Base-by-base conservation (phyloP, 441 rosid species). In the Brassica hybrid region DNA sequence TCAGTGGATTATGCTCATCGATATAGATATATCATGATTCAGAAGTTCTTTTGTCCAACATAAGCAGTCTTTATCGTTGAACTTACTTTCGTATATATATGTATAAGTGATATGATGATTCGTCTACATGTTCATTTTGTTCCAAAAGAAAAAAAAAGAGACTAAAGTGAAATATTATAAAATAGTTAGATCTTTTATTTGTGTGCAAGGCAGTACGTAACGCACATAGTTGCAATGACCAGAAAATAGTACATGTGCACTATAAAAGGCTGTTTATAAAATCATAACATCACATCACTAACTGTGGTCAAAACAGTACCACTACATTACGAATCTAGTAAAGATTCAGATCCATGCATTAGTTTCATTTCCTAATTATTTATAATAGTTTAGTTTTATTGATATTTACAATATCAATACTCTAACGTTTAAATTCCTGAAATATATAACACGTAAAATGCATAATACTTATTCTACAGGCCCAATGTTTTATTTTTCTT, bases 221-320 rank as follows among this genome's bases (percentile, higher is more conserved):
- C 63, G 65, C 43, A 67, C 68, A 78, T 73, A 74, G 75, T 79
- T 34, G 72, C 75, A 69, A 64, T 56, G 75, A 79, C 67, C 66
- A 58, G 36, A 58, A 58, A 70, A 79, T 70, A 79, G 82, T 79
- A 70, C 68, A 57, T 64, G 76, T 70, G 63, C 72, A 74, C 67
- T 75, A 54, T 54, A 66, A 75, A 79, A 79, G 68, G 79, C 79
- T 75, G 72, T 70, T 75, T 45, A 58, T 45, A 57, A 69, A 70
- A 79, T 79, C 69, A 79, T 69, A 79, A 74, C 79, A 79, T 79
- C 82, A 74, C 82, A 74, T 69, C 82, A 69, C 75, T 58, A 12
- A 57, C 76, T 75, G 18, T 75, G 61, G 76, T 69, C 72, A 70
- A 64, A 74, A 68, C 68, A 74, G 79, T 74, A 74, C 75, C 38